Evolutionary conservation across 441 rosid genomes (phyloP).

Genomic region (Gossypium schwendimanii): DNA sequence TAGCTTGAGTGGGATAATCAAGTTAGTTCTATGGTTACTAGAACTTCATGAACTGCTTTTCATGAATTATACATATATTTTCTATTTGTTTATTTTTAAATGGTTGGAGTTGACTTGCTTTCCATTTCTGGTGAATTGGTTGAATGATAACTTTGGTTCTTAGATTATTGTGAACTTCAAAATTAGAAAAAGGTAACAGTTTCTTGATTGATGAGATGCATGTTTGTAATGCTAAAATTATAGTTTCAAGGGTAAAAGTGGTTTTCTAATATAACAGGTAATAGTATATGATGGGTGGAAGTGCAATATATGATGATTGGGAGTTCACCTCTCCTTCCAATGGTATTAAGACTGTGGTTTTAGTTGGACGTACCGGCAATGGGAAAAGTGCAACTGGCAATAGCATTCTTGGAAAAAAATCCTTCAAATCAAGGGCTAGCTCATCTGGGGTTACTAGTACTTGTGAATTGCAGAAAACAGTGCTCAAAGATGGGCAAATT

Average conservation of each 20-base stretch:
- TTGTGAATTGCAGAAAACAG: conserved; percentile 48
- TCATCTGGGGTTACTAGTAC: conserved; percentile 60
- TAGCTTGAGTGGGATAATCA: background rate
- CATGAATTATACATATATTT: background rate
- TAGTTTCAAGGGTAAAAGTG: background rate
- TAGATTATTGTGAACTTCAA: background rate
- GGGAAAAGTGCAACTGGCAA: conserved; percentile 94
- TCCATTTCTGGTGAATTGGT: background rate
- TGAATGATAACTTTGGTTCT: background rate
- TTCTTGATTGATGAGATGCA: background rate
- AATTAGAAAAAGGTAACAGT: background rate
- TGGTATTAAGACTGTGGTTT: conserved; percentile 48
- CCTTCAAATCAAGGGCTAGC: conserved; percentile 59
- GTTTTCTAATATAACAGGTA: conserved; percentile 13
- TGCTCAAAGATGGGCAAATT: conserved; percentile 45
- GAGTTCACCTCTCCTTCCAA: conserved; percentile 45
- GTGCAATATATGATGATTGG: conserved; percentile 70
- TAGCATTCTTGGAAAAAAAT: conserved; percentile 62
- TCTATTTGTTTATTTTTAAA: background rate
- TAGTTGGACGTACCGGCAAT: conserved; percentile 87
- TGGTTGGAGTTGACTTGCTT: background rate
- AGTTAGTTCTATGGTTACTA: background rate
- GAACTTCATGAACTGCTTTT: background rate
- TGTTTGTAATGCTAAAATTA: background rate
- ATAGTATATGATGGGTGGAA: conserved; percentile 54